Conservation (phyloP, 768 basidiomycete genomes). For the Trametes villosa region DNA sequence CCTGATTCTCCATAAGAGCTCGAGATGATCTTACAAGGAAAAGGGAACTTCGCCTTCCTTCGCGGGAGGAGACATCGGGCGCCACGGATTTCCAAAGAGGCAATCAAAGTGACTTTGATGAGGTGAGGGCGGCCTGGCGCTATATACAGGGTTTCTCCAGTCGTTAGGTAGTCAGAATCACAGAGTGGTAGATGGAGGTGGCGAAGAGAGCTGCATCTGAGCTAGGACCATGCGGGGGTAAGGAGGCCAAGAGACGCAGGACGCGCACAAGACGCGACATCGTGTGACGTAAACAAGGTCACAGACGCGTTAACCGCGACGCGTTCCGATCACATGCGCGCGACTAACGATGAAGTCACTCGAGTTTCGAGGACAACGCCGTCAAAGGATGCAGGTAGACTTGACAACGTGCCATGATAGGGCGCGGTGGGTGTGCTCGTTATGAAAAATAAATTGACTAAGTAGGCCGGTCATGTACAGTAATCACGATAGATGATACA, state of each 20-base stretch:
- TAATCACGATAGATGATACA: background rate
- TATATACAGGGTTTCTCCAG: background rate
- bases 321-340: constrained; percentile 11
- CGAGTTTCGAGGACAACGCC: too few relatives aligned
- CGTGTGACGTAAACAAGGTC: constrained; percentile 7
- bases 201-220: background rate
- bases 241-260: background rate
- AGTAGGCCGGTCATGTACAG: too few relatives aligned
- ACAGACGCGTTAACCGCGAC: constrained; percentile 6
- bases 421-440: too few relatives aligned
- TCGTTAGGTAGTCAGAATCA: background rate
- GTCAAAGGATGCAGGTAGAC: too few relatives aligned
- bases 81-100: background rate
- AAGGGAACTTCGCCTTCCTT: constrained; percentile 10
- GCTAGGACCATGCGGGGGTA: background rate
- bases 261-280: background rate
- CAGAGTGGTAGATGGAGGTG: background rate
- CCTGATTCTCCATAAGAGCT: too few relatives aligned
- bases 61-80: constrained; percentile 10
- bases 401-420: too few relatives aligned
- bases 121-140: background rate
- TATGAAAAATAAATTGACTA: too few relatives aligned
- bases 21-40: constrained; percentile 12
- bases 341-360: background rate
- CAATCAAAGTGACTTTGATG: background rate